Conservation (phyloP, 306 rosid species). For the Quercus wislizeni region DNA sequence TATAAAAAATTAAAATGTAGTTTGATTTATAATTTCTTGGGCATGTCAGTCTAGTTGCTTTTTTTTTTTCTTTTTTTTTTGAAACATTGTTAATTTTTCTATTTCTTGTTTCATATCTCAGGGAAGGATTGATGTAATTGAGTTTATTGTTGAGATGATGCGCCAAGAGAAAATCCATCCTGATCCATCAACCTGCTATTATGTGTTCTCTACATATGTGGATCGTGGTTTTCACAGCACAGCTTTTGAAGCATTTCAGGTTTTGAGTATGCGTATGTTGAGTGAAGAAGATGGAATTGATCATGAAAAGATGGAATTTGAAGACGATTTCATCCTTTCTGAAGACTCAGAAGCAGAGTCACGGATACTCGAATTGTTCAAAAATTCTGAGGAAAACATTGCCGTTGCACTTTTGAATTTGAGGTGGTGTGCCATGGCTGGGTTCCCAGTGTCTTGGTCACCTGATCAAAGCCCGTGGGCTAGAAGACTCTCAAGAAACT, state of each 20-base stretch:
- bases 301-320: conserved; percentile 24
- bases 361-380: conserved; percentile 47
- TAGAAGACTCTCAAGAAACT: conserved; percentile 42
- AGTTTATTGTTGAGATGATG: conserved; percentile 71
- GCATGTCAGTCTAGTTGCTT: not conserved
- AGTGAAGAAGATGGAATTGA: conserved; percentile 31
- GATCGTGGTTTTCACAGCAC: conserved; percentile 52
- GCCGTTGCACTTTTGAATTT: conserved; percentile 67
- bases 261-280: conserved; percentile 61
- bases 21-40: not conserved
- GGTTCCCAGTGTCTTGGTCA: conserved; percentile 53
- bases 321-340: conserved; percentile 48
- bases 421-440: conserved; percentile 67
- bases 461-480: conserved; percentile 68
- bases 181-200: conserved; percentile 51
- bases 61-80: not conserved
- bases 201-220: conserved; percentile 67
- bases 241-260: conserved; percentile 69
- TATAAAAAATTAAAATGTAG: not conserved
- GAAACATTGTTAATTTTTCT: not conserved
- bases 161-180: conserved; percentile 58
- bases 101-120: conserved; percentile 26
- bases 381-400: conserved; percentile 42
- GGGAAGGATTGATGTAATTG: conserved; percentile 75
- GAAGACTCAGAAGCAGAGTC: conserved; percentile 53